Evolutionary conservation across 2,329 filamentous ascomycete species (phyloP), one percentile per base, ranked within the genome.

Genomic region (Fusarium subtropicale): DNA sequence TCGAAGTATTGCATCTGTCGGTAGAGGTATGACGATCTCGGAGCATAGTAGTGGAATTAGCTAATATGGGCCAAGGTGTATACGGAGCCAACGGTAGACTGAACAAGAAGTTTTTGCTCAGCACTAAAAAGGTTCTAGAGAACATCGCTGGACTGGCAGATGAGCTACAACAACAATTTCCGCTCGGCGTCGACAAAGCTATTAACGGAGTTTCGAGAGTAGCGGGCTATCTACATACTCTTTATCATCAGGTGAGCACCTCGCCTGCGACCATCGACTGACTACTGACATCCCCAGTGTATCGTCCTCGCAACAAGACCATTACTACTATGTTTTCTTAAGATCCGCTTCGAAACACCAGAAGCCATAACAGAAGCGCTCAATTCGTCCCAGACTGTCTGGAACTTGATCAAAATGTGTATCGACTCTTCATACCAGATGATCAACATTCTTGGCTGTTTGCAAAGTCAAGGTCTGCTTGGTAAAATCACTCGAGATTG

Each of bases 381-480:
- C 1, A 75, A 76, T 11, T 85, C 83, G 24, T 76, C 76, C 9
- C 68, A 71, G 59, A 77, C 73, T 13, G 71, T 78, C n/a, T 74
- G 74, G 53, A 79, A 77, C 45, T 58, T 79, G 31, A 68, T 78
- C 48, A 76, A 77, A 45, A 76, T 79, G 74, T 77, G 77, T 30
- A 71, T 79, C 59, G 77, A 79, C 46, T 79, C 77, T 18, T 78
- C 76, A 3, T 69, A 75, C 18, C 74, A 77, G 56, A 76, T 69
- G 71, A 74, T 79, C 44, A 71, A 78, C 3, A 79, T 86, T 26
- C 79, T 86, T 3, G 77, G 77, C 55, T 79, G 77, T 38, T 74
- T 86, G 26, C 79, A 82, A 67, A 76, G 77, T 15, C 83, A 86
- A 67, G 80, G 80, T 9, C 77, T 86, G 20, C 76, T 85, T 3